Evolutionary conservation across 2,329 filamentous ascomycete genomes (phyloP), one percentile per base, ranked within the genome.

Genomic region (Fusarium verrucosum): DNA sequence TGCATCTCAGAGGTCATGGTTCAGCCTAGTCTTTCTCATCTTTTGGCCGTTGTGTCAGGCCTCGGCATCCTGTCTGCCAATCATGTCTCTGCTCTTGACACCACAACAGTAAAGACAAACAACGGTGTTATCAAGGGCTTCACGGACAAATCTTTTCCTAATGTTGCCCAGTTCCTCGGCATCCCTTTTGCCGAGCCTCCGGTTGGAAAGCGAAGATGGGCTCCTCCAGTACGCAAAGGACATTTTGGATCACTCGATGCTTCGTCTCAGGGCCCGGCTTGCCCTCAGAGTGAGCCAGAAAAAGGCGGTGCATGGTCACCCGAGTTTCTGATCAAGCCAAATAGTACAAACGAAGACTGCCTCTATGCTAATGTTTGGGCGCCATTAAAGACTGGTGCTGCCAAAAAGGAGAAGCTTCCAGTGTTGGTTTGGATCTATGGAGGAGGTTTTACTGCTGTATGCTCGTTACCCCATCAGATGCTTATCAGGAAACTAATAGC

Each of bases 361-460:
- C 7, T 58, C 6, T 58, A 42, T 3, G 8, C 51, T 5, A 50
- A 58, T 14, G 8, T 58, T 10, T 58, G 55, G 55, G 10, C 36
- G 5, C 53, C 51, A 0, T 37, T 20, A 11, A 40, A 17, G 4
- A 4, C 40, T 14, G 6, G 11, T 7, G 13, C 7, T n/a, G 11
- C 20, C 2, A 10, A 23, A 10, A 10, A 25, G 4, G 37, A 14
- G 2, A 16, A 25, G 2, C 17, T 58, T 9, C 55, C 42, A 2
- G 55, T 58, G 1, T 16, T 58, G 4, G 25, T 58, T 22, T 58
- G 55, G 55, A 33, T 58, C 20, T 35, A 58, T 3, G 55, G 55
- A 6, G 55, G 45, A 28, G 51, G 35, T 3, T 54, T 54, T 30
- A 9, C 10, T 11, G 17, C 28, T 25, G 51, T 54, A 35, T 17